Evolutionary conservation across 1,284 basidiomycete species (phyloP).

Genomic region (Rugosomyces carneus): DNA sequence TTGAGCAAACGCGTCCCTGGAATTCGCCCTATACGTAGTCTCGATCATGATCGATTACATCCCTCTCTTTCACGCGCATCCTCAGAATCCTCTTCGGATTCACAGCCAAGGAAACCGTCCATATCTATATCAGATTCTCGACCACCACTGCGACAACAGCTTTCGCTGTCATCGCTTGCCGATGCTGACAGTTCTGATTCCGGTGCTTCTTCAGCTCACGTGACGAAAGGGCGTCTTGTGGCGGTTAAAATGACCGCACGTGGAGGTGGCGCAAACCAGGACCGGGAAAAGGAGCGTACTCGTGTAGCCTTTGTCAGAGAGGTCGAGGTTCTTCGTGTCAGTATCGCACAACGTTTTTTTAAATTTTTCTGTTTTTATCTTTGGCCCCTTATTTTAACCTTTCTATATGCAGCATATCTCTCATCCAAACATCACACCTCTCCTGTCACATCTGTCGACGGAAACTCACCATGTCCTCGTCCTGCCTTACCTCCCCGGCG

Average conservation of each 20-base stretch:
- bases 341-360: not conserved
- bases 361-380: not conserved
- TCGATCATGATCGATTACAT: not conserved
- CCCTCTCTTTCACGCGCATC: slow-evolving; percentile 15
- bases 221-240: slow-evolving; percentile 43
- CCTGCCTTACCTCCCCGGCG: slow-evolving; percentile 73
- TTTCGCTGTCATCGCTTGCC: not conserved
- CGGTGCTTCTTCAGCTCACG: not conserved
- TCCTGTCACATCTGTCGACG: slow-evolving; percentile 72
- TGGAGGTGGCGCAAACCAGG: slow-evolving; percentile 28
- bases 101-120: not conserved
- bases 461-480: slow-evolving; percentile 76
- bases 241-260: slow-evolving; percentile 84
- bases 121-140: slow-evolving; percentile 14
- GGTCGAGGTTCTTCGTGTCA: slow-evolving; percentile 77
- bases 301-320: slow-evolving; percentile 82
- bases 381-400: slow-evolving; percentile 9
- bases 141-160: not conserved
- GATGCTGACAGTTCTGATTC: not conserved
- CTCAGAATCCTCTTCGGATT: slow-evolving; percentile 13
- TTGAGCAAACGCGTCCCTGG: slow-evolving; percentile 13
- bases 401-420: slow-evolving; percentile 68
- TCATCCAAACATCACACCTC: slow-evolving; percentile 79
- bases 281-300: slow-evolving; percentile 53
- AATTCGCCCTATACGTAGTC: slow-evolving; percentile 11